These are phyloP conservation scores for Cantharellus anzutake DNA, from an alignment of 768 basidiomycete genomes.

Conservation along the genomic window DNA sequence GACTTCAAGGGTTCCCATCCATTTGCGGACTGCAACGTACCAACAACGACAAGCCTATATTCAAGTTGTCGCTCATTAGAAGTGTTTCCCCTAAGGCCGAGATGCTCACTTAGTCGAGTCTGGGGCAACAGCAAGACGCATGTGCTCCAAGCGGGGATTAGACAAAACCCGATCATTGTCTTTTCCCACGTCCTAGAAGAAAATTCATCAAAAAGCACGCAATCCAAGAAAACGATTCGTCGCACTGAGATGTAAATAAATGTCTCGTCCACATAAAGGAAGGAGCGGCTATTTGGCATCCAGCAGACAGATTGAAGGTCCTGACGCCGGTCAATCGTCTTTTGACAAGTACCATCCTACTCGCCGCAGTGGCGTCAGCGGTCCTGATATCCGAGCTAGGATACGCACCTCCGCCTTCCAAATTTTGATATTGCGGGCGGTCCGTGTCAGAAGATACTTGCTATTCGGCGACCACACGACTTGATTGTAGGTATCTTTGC, in stretches of 20 bases:
- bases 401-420: conserved; percentile 36
- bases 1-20: conserved; percentile 53
- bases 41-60: conserved; percentile 41
- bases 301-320: conserved; percentile 46
- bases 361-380: background rate
- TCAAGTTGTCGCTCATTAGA: too few relatives aligned
- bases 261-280: conserved; percentile 51
- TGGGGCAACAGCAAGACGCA: background rate
- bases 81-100: too few relatives aligned
- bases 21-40: conserved; percentile 42
- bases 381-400: background rate
- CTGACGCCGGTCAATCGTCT: conserved; percentile 38
- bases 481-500: conserved; percentile 46
- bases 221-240: background rate
- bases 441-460: conserved; percentile 37
- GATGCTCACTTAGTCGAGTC: too few relatives aligned
- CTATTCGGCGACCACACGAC: conserved; percentile 62
- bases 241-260: conserved; percentile 19
- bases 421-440: conserved; percentile 36
- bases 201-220: too few relatives aligned
- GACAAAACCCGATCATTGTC: too few relatives aligned
- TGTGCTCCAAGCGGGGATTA: too few relatives aligned
- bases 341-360: conserved; percentile 44
- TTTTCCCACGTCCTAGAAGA: too few relatives aligned
- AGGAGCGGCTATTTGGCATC: conserved; percentile 45